Conservation (phyloP, 371 early-diverging fungal genomes). For the Rhizopus sp. region DNA sequence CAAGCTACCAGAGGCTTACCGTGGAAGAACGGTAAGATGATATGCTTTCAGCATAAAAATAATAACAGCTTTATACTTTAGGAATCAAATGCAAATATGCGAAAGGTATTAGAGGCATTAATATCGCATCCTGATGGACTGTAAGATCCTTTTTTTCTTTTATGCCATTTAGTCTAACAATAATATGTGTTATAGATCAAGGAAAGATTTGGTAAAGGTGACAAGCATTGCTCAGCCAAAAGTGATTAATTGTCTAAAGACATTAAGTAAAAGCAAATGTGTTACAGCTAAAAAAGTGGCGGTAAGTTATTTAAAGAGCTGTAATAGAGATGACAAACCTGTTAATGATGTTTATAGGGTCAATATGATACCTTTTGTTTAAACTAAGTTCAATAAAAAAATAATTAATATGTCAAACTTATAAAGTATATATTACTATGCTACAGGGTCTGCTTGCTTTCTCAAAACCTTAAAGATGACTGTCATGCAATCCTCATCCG, state of each 20-base stretch:
- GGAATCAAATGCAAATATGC: not conserved
- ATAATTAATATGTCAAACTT: too few relatives aligned
- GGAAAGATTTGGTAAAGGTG: slow-evolving; percentile 2
- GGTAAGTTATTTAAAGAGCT: not conserved
- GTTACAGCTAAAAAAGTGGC: not conserved
- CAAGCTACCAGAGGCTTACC: not conserved
- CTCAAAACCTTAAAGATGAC: too few relatives aligned
- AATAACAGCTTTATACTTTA: not conserved
- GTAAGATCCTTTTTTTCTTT: not conserved
- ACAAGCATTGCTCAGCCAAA: slow-evolving; percentile 1
- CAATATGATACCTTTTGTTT: not conserved
- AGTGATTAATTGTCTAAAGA: slow-evolving; percentile 1
- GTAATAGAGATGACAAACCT: not conserved
- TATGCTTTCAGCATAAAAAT: not conserved
- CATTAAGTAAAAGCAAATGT: not conserved
- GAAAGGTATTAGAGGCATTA: not conserved
- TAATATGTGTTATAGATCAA: not conserved
- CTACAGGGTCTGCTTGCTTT: too few relatives aligned
- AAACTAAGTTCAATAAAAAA: too few relatives aligned
- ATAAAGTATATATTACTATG: too few relatives aligned
- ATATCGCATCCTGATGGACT: not conserved
- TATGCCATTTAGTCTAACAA: not conserved
- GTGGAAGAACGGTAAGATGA: not conserved
- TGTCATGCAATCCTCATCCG: too few relatives aligned
- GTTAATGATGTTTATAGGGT: not conserved